Evolutionary conservation across 129 eudicot genomes (phyloP), one percentile per base, ranked within the genome.

Genomic region (Gnaphalium uliginosum): DNA sequence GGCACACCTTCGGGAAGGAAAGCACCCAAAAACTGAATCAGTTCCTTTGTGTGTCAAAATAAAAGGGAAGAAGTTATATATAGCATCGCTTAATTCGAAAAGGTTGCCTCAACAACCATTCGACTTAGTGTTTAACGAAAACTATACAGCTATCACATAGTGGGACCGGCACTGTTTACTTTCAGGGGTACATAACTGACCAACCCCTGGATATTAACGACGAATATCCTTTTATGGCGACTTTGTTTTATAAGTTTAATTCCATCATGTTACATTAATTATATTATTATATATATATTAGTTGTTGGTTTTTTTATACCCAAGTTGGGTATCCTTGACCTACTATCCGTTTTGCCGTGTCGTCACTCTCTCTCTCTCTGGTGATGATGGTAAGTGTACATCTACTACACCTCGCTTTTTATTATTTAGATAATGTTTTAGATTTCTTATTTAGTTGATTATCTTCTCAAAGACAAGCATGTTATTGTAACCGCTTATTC

Each of bases 81-180:
- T 89, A 24, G 98, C 89, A 60, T 87, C 93, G 19, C 94, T 92
- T 43, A 50, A 69, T 18, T 30, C 86, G 15, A 94, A 86, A 25
- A 92, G 78, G 65, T 67, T 87, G 22, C 90, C 90, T 18, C 98
- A 89, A 71, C 93, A 87, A 48, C 77, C 68, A 35, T 81, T 92
- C 79, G 96, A 92, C 73, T 71, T 92, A 81, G 96, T 89, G 15
- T 89, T 92, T 39, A 90, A 89, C 66, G 79, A 74, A 68, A 85
- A 86, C 5, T 92, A 89, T 74, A 80, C 79, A 61, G n/a, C 30
- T 92, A 39, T 80, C 96, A 21, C 96, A 92, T 86, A 89, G 81
- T 82, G 84, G 82, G 86, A 92, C 74, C 73, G 90, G 92, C 66
- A 89, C 88, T 56, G 88, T 92, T n/a, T 86, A 84, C 85, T 87